Evolutionary conservation across 2,329 filamentous ascomycete genomes (phyloP).

Genomic region (Knufia fluminis): DNA sequence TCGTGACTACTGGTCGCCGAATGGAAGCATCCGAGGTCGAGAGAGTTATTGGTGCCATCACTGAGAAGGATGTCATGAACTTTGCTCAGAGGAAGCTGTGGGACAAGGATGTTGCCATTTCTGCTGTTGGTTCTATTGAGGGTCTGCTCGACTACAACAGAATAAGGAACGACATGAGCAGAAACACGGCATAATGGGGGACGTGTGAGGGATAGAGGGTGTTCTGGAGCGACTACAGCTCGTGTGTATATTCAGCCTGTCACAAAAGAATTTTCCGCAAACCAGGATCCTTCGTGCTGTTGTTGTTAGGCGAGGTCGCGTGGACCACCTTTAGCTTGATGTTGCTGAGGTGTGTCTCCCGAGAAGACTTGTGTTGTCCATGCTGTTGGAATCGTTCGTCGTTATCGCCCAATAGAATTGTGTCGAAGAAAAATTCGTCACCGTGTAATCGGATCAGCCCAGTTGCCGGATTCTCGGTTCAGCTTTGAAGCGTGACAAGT

Average conservation of each 20-base stretch:
- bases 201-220: neutral
- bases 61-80: constrained; percentile 92
- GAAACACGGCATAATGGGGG: constrained; percentile 45
- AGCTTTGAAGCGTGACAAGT: no score
- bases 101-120: constrained; percentile 94
- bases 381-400: no score
- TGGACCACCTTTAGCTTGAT: no score
- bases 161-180: constrained; percentile 72
- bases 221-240: constrained; percentile 7
- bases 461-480: no score
- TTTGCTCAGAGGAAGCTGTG: constrained; percentile 93
- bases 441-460: no score
- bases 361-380: no score
- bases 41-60: constrained; percentile 76
- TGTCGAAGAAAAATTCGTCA: no score
- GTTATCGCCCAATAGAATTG: no score
- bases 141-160: constrained; percentile 51
- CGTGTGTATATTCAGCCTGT: constrained; percentile 10
- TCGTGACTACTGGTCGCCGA: constrained; percentile 91
- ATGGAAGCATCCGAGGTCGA: constrained; percentile 91
- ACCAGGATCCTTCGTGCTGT: neutral
- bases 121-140: constrained; percentile 87
- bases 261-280: constrained; percentile 1
- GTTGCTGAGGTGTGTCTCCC: no score
- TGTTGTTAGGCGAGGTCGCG: neutral